Base-by-base conservation (phyloP, 495 filamentous ascomycete genomes). In the Annulohypoxylon stygium region DNA sequence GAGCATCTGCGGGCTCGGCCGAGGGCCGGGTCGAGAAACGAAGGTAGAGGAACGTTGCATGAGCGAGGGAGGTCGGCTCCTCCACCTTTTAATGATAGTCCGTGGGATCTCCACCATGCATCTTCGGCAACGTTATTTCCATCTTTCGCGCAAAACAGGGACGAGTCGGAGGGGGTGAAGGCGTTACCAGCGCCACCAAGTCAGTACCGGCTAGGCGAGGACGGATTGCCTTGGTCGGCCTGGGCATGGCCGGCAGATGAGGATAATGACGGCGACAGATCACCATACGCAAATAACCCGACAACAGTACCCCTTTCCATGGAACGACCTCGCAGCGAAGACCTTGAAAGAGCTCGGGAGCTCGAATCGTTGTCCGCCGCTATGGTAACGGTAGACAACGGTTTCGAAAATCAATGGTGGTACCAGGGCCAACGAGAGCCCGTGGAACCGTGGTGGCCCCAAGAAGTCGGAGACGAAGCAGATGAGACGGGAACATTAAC, bases 371-470 rank as follows among this genome's bases (percentile, higher is more conserved):
- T 88, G 14, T 84, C 84, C 16, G 80, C 80, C 26, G 86, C 86
- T 26, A 86, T 88, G 85, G 84, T 88, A 81, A 87, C 86, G 4
- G 84, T 88, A 7, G 86, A 87, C 69, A 85, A 85, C 62, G 84
- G 84, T 10, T 85, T 86, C 43, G 84, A 86, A 75, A 82, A 81
- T 73, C 83, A 85, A 72, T 85, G 84, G 84, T 85, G 84, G 84
- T 81, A 84, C 61, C 82, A 83, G 60, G 83, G 83, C 5, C 48
- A 25, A 4, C 70, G 82, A 1, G 76, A 81, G 65, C 59, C 75
- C 2, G 67, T 70, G 4, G 55, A 65, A 51, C 37, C 61, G 11
- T 71, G 67, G 69, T 61, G 63, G 36, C 67, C 77, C 4, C 54
- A 50, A 4, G 67, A 59, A 5, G 37, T 26, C 12, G 69, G 53